These are phyloP conservation scores for Gremmenia infestans DNA, from an alignment of 2,329 filamentous ascomycete species.

Conservation along the genomic window DNA sequence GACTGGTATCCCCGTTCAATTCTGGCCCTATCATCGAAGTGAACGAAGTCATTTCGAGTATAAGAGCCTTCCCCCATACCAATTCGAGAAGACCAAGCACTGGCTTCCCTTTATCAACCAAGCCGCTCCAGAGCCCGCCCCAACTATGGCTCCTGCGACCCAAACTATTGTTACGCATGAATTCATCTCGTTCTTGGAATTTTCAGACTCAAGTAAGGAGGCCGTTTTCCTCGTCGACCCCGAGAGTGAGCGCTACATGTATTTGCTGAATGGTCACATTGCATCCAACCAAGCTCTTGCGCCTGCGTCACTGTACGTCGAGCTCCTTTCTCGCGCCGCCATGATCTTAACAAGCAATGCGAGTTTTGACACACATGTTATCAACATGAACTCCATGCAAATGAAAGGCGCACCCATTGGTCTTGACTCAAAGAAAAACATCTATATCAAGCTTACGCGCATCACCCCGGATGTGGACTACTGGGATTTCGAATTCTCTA, in stretches of 20 bases:
- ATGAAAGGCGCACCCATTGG: slow-evolving; percentile 4
- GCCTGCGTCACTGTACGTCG: slow-evolving; percentile 6
- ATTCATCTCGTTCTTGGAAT: slow-evolving; percentile 30
- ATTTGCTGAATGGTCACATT: slow-evolving; percentile 35
- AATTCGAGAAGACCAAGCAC: slow-evolving; percentile 32
- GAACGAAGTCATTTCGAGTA: slow-evolving; percentile 20
- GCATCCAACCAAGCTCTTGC: slow-evolving; percentile 22
- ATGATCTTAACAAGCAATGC: not conserved
- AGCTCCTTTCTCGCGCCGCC: slow-evolving; percentile 4
- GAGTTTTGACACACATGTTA: not conserved
- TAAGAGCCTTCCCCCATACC: slow-evolving; percentile 32
- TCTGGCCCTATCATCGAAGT: slow-evolving; percentile 29
- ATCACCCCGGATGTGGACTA: not conserved
- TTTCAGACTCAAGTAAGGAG: slow-evolving; percentile 22
- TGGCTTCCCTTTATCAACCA: slow-evolving; percentile 24
- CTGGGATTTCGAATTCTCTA: not conserved
- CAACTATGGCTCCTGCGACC: not conserved
- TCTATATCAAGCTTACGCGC: not conserved
- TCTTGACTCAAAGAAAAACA: not conserved
- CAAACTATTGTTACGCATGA: slow-evolving; percentile 14
- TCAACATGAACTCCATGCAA: not conserved
- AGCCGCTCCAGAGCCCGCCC: slow-evolving; percentile 10
- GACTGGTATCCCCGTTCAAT: slow-evolving; percentile 22
- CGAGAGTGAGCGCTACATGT: slow-evolving; percentile 30
- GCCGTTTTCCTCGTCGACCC: slow-evolving; percentile 41